These are phyloP conservation scores for Nidularia pulvinata DNA, from an alignment of 768 basidiomycete genomes.

Conservation along the genomic window DNA sequence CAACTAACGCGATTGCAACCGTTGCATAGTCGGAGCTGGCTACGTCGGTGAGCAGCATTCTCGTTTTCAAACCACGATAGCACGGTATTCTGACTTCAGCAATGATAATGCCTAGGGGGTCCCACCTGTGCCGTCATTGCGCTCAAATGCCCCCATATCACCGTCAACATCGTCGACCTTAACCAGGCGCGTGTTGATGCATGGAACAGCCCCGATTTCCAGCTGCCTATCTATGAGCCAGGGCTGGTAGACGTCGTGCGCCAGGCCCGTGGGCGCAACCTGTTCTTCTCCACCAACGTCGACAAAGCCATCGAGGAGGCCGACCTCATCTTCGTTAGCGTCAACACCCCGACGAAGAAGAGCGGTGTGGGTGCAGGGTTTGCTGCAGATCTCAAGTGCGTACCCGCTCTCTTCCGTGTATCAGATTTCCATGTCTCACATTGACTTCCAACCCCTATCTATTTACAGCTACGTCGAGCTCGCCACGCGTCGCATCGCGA, in stretches of 20 bases:
- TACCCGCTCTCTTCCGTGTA: conserved; percentile 13
- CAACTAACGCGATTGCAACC: conserved; percentile 11
- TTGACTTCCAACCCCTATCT: conserved; percentile 5
- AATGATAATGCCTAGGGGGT: conserved; percentile 55
- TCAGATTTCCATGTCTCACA: conserved; percentile 2
- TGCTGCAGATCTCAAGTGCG: conserved; percentile 97
- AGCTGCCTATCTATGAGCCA: conserved; percentile 96
- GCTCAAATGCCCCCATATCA: conserved; percentile 89
- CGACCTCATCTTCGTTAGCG: conserved; percentile 97
- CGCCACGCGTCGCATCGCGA: conserved; percentile 95
- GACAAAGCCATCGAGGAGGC: conserved; percentile 93
- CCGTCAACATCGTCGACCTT: conserved; percentile 97
- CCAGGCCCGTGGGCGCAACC: conserved; percentile 86
- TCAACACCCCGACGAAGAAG: conserved; percentile 99
- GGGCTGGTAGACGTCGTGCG: conserved; percentile 93
- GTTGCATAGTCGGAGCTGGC: conserved; percentile 73
- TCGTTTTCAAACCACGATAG: background rate
- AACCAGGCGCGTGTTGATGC: conserved; percentile 94
- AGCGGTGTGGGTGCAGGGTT: conserved; percentile 96
- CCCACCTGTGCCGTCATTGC: conserved; percentile 97
- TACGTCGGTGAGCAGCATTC: conserved; percentile 74
- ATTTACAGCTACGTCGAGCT: conserved; percentile 87
- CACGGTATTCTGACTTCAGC: conserved; percentile 5
- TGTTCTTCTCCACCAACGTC: conserved; percentile 97
- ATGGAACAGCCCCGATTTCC: conserved; percentile 89